A percentile compares a stretch with the other conserved stretches of the same genome.
Evolutionary conservation across 2,329 filamentous ascomycete species (phyloP).

Genomic region (Thyridium curvatum): DNA sequence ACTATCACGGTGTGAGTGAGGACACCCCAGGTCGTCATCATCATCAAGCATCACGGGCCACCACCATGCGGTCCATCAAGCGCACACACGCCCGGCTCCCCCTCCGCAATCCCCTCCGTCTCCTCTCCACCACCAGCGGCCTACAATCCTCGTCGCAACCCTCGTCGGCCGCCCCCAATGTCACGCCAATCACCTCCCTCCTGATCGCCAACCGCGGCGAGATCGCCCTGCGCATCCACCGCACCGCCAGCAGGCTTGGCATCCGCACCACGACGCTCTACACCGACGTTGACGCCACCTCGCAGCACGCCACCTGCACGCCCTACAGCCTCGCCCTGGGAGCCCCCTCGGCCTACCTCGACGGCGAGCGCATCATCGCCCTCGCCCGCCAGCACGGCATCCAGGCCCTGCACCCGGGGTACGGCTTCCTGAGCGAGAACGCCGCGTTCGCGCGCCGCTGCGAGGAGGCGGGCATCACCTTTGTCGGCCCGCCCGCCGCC

Average conservation of each 20-base stretch:
- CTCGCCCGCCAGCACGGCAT: constrained; percentile 83
- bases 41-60: background rate
- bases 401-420: constrained; percentile 89
- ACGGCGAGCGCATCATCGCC: constrained; percentile 85
- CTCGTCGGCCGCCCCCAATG: constrained; percentile 20
- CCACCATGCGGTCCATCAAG: constrained; percentile 49
- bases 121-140: constrained; percentile 13
- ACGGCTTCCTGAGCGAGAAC: constrained; percentile 95
- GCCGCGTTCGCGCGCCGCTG: constrained; percentile 83
- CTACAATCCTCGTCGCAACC: constrained; percentile 24
- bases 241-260: constrained; percentile 80
- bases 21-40: background rate
- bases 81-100: constrained; percentile 42
- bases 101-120: constrained; percentile 8
- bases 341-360: constrained; percentile 78
- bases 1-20: too few species aligned
- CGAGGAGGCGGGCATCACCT: constrained; percentile 82
- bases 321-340: constrained; percentile 81
- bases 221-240: constrained; percentile 88
- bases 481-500: constrained; percentile 82
- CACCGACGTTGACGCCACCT: constrained; percentile 80
- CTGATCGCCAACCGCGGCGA: constrained; percentile 96
- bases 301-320: constrained; percentile 83
- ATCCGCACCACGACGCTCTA: constrained; percentile 93
- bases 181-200: constrained; percentile 64